Evolutionary conservation across 768 basidiomycete species (phyloP).

Genomic region (Hygrocybe punicea): DNA sequence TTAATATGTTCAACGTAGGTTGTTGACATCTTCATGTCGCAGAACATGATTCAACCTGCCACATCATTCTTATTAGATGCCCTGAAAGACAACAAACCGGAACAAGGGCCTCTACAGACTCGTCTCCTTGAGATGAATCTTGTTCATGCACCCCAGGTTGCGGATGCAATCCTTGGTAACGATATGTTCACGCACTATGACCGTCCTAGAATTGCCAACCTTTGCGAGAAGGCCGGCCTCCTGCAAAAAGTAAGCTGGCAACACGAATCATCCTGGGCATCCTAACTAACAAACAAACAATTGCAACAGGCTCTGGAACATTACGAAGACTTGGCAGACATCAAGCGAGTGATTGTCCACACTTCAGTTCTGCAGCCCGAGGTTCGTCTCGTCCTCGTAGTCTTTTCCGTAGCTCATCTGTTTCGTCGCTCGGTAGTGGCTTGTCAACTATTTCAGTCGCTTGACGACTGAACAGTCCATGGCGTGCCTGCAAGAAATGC

Average conservation of each 20-base stretch:
- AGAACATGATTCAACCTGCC: constrained; percentile 99
- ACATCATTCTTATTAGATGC: constrained; percentile 97
- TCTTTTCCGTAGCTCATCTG: neutral
- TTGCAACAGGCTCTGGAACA: constrained; percentile 88
- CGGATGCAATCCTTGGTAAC: constrained; percentile 97
- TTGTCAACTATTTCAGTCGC: constrained; percentile 94
- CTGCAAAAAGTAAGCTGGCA: constrained; percentile 71
- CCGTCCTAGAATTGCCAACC: constrained; percentile 91
- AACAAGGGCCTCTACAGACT: constrained; percentile 94
- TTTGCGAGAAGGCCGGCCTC: constrained; percentile 97
- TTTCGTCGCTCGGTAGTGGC: constrained; percentile 57
- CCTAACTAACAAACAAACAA: constrained; percentile 8
- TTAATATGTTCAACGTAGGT: constrained; percentile 45
- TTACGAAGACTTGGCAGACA: constrained; percentile 97
- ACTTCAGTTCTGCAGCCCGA: constrained; percentile 80
- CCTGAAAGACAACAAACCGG: constrained; percentile 96
- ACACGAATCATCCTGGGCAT: neutral
- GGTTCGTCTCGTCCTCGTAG: constrained; percentile 40
- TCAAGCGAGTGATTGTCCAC: constrained; percentile 97
- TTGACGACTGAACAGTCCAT: constrained; percentile 97
- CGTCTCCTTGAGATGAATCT: constrained; percentile 98
- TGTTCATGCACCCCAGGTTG: constrained; percentile 95
- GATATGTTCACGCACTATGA: constrained; percentile 99
- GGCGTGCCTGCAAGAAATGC: constrained; percentile 95
- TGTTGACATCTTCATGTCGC: constrained; percentile 98